A percentile compares a stretch with the other conserved stretches of the same genome.
Conservation (phyloP, 352 stramenopile genomes). For the Globisporangium acanthophoron region DNA sequence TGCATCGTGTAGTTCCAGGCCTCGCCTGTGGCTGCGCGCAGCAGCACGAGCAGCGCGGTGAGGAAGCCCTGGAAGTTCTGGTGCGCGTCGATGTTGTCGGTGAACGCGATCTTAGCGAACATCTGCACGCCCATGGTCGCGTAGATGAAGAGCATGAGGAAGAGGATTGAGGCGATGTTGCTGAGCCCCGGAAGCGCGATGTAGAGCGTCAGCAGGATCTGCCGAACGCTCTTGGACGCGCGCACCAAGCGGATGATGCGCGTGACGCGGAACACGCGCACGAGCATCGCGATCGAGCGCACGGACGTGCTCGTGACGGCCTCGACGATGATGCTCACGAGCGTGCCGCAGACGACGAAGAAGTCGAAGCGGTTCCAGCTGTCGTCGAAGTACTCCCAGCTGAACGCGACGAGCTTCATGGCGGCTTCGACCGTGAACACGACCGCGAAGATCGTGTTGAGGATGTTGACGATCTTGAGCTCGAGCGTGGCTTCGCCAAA, state of each 20-base stretch:
- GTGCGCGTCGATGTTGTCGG: constrained; percentile 72
- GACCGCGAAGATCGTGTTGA: constrained; percentile 86
- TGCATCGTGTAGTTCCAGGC: constrained; percentile 94
- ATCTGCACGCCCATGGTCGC: constrained; percentile 90
- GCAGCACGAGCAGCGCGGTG: constrained; percentile 86
- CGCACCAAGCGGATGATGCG: constrained; percentile 81
- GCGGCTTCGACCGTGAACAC: constrained; percentile 88
- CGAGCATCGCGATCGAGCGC: constrained; percentile 77
- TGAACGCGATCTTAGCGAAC: constrained; percentile 84
- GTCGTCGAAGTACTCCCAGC: constrained; percentile 77
- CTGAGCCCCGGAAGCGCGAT: constrained; percentile 82
- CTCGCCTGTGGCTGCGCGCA: constrained; percentile 90
- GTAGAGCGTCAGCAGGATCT: constrained; percentile 90
- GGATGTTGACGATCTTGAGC: constrained; percentile 35
- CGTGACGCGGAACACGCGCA: constrained; percentile 89
- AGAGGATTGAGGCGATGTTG: constrained; percentile 90
- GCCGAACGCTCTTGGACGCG: constrained; percentile 80
- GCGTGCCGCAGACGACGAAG: constrained; percentile 63
- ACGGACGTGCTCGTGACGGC: constrained; percentile 47
- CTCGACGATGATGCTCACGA: constrained; percentile 58
- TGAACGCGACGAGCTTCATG: constrained; percentile 83
- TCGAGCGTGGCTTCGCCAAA: constrained; percentile 76
- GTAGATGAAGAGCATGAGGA: constrained; percentile 94
- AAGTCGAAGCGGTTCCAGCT: constrained; percentile 90
- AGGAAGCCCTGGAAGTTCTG: constrained; percentile 92